Base-by-base conservation (phyloP, 768 basidiomycete species). In the Suillus bovinus region DNA sequence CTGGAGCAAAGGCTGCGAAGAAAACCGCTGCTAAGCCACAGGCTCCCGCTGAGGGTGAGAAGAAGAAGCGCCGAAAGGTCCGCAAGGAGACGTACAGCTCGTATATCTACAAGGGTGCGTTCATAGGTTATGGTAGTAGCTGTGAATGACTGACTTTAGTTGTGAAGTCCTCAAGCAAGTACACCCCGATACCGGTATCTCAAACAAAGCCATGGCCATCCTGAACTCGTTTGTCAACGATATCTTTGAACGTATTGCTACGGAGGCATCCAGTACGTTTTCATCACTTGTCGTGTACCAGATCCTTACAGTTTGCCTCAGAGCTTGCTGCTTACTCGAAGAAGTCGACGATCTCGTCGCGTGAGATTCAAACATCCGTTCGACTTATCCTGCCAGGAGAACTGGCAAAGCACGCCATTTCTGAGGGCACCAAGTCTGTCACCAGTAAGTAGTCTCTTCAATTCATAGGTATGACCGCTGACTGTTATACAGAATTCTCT, bases 141-240 rank as follows among this genome's bases (percentile, higher is more conserved):
- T 14, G 27, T 27, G 44, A 47, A 52, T 44, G 49, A 39, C 27
- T 67, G 27, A 67, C 39, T 29, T 41, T 4, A 13, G 42, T 6
- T n/a, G 22, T 34, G 0, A 17, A 89, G 92, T 93, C 70, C 82
- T 94, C 73, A 93, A 91, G 82, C 92, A 94, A 79, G 93, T 94
- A 63, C 93, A 94, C 82, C 93, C 93, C 64, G 93, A 93, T 77
- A 93, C 92, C 64, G 93, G 92, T 87, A 93, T 94, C 80, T 93
- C 91, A 59, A 93, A 90, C 86, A 92, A 93, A 79, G 87, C 87
- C 13, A 89, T 91, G 88, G 86, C 89, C 58, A 91, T 91, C 73
- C 79, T 90, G 66, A 89, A 91, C 81, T 91, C 90, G 0, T 91
- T 91, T 72, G 90, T 91, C 69, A 91, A 91, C 71, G 90, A 91